Conservation (phyloP, 805 yeast species). For the Diddensiella caesifluorescens region DNA sequence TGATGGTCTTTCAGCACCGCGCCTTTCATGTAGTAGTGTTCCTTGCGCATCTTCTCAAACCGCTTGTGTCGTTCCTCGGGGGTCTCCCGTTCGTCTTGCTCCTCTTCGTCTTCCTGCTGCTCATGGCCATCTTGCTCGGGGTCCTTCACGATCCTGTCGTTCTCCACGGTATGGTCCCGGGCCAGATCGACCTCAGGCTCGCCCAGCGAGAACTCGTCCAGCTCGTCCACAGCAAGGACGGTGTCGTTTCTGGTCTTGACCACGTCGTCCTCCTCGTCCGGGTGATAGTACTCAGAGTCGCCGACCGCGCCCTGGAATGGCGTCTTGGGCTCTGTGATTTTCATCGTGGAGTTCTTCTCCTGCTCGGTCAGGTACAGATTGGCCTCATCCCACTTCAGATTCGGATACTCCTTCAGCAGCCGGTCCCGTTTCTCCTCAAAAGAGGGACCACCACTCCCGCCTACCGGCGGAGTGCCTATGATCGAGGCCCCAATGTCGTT, state of each 20-base stretch:
- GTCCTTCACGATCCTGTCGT: conserved; percentile 23
- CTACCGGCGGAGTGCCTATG: conserved; percentile 12
- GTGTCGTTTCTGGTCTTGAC: conserved; percentile 40
- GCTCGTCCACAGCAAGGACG: conserved; percentile 22
- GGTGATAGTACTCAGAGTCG: conserved; percentile 71
- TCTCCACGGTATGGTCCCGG: conserved; percentile 19
- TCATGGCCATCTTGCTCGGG: conserved; percentile 21
- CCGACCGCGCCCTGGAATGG: conserved; percentile 85
- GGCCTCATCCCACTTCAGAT: conserved; percentile 79
- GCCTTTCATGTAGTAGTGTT: conserved; percentile 58
- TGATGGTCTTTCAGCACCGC: conserved; percentile 24
- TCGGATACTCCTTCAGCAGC: conserved; percentile 22
- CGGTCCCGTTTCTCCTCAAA: conserved; percentile 8
- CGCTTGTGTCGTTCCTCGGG: conserved; percentile 58
- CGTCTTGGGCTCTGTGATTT: conserved; percentile 91
- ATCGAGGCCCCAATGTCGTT: conserved; percentile 24
- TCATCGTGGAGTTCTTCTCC: conserved; percentile 67
- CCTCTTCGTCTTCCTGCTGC: conserved; percentile 33
- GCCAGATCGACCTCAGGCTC: conserved; percentile 27
- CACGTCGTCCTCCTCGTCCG: conserved; percentile 60
- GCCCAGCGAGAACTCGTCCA: conserved; percentile 29
- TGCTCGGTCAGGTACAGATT: conserved; percentile 71
- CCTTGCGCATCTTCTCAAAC: conserved; percentile 75
- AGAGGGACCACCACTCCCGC: conserved; percentile 7
- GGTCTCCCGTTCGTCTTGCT: conserved; percentile 39